Conservation (phyloP, 148 eudicot species). For the Fallopia convolvulus region DNA sequence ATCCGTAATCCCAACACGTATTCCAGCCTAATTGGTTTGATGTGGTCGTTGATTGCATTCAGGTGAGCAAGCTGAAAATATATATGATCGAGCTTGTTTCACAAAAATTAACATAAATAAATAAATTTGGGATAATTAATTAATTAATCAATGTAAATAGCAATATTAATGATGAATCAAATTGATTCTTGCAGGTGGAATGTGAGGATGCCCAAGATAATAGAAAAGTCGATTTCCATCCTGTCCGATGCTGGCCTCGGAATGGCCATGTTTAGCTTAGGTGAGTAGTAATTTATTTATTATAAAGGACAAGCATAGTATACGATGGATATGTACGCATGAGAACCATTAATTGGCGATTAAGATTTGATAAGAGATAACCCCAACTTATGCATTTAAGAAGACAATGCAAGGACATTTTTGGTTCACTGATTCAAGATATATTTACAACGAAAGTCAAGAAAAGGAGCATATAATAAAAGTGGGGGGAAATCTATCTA, state of each 20-base stretch:
- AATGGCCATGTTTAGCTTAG: conserved; percentile 96
- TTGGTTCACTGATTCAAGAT: no score
- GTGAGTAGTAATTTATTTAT: conserved; percentile 17
- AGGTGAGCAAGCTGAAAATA: conserved; percentile 18
- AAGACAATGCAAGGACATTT: no score
- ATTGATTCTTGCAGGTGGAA: conserved; percentile 50
- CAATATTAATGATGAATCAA: background rate
- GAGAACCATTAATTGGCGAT: no score
- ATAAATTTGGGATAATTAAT: background rate
- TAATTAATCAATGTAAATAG: background rate
- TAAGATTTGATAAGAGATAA: no score
- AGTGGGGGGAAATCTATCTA: background rate
- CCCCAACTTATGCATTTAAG: no score
- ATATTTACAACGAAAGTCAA: background rate
- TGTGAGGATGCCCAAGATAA: conserved; percentile 69
- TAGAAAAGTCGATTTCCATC: conserved; percentile 55
- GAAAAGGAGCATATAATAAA: background rate
- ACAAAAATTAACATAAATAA: no score
- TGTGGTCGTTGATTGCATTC: conserved; percentile 44
- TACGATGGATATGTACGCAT: background rate
- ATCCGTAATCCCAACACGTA: conserved; percentile 67
- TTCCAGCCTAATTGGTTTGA: conserved; percentile 54
- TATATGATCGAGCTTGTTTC: no score
- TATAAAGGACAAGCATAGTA: no score
- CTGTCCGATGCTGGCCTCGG: conserved; percentile 93